Evolutionary conservation across 2,329 filamentous ascomycete species (phyloP), one percentile per base, ranked within the genome.

Genomic region (Fusarium sp.): DNA sequence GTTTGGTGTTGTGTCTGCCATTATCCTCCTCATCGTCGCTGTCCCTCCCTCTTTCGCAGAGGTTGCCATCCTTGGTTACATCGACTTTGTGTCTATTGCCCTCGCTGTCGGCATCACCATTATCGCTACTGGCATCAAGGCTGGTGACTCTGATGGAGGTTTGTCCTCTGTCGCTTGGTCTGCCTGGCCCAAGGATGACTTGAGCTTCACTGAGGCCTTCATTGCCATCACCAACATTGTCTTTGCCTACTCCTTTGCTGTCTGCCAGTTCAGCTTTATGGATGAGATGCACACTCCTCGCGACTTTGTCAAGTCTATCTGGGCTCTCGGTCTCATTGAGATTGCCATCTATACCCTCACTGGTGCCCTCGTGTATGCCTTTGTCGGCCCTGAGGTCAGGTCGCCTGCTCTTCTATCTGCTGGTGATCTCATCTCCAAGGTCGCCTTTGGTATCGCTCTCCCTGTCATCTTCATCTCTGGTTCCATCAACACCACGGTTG

Each of bases 391-490:
- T 2, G 83, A 86, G 0, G 92, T 95, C 27, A 80, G 86, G 65
- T 91, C 90, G 1, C 93, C 93, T 1, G 92, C 93, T 0, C 86
- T 95, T 9, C 88, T 92, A 7, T 92, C 91, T 0, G 90, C 92
- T 11, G 87, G 89, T 2, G 81, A 83, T 2, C 73, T 87, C 0
- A 81, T 93, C 27, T 88, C 89, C 58, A 93, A 93, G 78, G 82
- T 94, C 8, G 91, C 92, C 3, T 94, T 92, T 77, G 92, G 91
- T 31, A 81, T 94, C 70, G 92, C 91, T 0, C 84, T 92, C 5
- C 92, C 92, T 16, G 93, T 92, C 63, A 94, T 94, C 79, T 87
- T 94, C 75, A 91, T 94, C 70, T 92, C 92, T 0, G 93, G 92
- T 58, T 91, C 92, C 20, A 92, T 94, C 80, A 92, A 93, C 82